Percentiles rank a stretch among this genome's conserved stretches.
These are phyloP conservation scores for Lentinula detonsa DNA, from an alignment of 768 basidiomycete genomes.

Conservation along the genomic window DNA sequence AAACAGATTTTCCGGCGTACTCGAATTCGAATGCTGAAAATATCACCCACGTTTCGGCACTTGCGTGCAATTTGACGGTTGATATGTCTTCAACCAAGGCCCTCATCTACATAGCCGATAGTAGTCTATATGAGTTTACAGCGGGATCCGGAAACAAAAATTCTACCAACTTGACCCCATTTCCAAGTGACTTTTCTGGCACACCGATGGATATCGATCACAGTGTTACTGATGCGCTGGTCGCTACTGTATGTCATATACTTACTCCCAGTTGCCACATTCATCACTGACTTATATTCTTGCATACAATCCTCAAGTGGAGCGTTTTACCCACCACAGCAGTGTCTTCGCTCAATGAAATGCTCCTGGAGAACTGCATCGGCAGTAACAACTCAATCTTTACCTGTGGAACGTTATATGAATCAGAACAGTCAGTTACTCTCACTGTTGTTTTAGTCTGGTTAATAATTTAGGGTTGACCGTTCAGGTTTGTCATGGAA, in stretches of 20 bases:
- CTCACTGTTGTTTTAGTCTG: neutral
- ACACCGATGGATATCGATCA: neutral
- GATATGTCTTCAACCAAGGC: neutral
- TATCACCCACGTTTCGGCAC: neutral
- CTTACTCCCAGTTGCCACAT: too few species aligned
- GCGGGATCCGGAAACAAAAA: neutral
- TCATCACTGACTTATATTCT: neutral
- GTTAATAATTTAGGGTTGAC: too few species aligned
- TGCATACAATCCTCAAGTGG: neutral
- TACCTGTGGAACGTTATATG: neutral
- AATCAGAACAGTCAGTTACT: neutral
- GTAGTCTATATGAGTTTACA: neutral
- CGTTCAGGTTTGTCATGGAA: neutral
- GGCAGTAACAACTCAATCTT: neutral
- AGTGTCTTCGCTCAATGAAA: neutral
- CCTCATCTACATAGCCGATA: neutral
- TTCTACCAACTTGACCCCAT: neutral
- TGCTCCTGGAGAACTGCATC: neutral
- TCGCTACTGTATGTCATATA: neutral
- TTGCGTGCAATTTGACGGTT: conserved; percentile 6
- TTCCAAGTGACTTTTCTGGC: neutral
- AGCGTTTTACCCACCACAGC: neutral
- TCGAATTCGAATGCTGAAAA: neutral
- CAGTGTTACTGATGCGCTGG: neutral
- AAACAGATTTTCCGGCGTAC: neutral